Conservation (phyloP, 2,329 filamentous ascomycete species). For the Colletotrichum cuscutae region DNA sequence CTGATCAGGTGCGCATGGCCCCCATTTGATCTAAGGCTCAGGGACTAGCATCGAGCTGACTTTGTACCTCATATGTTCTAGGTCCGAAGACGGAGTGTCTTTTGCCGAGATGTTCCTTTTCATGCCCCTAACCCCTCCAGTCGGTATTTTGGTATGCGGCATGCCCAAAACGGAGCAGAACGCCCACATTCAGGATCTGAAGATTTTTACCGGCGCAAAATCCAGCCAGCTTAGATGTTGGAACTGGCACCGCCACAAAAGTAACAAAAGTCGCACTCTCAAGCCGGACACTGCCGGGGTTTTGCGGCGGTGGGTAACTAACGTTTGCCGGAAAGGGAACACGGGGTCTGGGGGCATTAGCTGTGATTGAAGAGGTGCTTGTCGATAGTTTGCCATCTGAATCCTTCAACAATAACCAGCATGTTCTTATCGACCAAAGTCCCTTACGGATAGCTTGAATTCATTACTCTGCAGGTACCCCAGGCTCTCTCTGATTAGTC, state of each 20-base stretch:
- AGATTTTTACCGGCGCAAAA: not conserved
- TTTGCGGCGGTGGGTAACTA: not conserved
- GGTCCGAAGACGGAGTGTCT: not conserved
- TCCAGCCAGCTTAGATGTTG: not conserved
- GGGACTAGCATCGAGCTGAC: not conserved
- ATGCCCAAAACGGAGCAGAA: not conserved
- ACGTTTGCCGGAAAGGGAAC: not conserved
- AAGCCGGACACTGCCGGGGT: no score
- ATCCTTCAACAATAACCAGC: not conserved
- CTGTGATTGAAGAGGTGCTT: not conserved
- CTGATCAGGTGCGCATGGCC: constrained; percentile 3
- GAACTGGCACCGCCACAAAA: not conserved
- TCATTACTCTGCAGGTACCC: not conserved
- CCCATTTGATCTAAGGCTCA: not conserved
- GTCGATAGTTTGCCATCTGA: not conserved
- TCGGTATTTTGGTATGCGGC: not conserved
- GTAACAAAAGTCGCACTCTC: not conserved
- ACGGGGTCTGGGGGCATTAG: not conserved
- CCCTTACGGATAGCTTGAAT: not conserved
- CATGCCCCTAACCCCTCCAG: not conserved
- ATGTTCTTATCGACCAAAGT: not conserved
- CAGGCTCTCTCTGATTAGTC: not conserved
- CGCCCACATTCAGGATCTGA: not conserved
- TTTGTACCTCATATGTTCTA: not conserved
- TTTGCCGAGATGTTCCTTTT: not conserved